Base-by-base conservation (phyloP, 805 yeast genomes). In the Candida patagonica region DNA sequence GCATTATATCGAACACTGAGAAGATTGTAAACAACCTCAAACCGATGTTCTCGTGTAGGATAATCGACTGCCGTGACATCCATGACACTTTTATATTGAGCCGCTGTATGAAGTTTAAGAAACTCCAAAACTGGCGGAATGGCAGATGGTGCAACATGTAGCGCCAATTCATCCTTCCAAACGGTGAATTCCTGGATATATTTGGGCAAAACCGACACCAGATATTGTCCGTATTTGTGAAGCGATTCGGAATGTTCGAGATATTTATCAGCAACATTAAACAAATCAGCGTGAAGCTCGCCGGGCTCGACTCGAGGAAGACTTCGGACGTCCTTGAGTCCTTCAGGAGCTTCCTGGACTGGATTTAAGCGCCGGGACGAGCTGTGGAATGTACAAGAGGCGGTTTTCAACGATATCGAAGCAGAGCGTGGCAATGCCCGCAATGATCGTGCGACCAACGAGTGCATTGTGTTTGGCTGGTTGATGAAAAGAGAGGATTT, bases 41-140 rank as follows among this genome's bases (percentile, higher is more conserved):
- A 85, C 59, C 95, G 74, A 66, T 83, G 80, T 36, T 78, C 70
- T 65, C 94, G 76, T 10, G 84, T 69, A 27, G 95, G 95, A 61
- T 75, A 85, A 62, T 85, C 95, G 19, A 78, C 94, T 10, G 85
- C 94, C 24, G 95, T 85, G 42, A 85, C 73, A 58, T 85, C 92
- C 71, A 81, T 70, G 41, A 80, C 77, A 6, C 80, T 61, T 61
- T 81, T 85, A 66, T 74, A 85, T 63, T 85, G 94, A 12, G 86
- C 70, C 2, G 94, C 70, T 17, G 89, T 78, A 62, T 85, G 94
- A 60, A 82, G 74, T 52, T 74, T 75, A 61, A 85, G 67, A 56
- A 81, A 85, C 17, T 73, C 62, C 59, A 78, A 62, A 43, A 76
- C 76, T n/a, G 86, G 92, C 48, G 76, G 67, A 41, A 85, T 60